Evolutionary conservation across 106 monocot genomes (phyloP).

Genomic region (Ottelia alismoides): DNA sequence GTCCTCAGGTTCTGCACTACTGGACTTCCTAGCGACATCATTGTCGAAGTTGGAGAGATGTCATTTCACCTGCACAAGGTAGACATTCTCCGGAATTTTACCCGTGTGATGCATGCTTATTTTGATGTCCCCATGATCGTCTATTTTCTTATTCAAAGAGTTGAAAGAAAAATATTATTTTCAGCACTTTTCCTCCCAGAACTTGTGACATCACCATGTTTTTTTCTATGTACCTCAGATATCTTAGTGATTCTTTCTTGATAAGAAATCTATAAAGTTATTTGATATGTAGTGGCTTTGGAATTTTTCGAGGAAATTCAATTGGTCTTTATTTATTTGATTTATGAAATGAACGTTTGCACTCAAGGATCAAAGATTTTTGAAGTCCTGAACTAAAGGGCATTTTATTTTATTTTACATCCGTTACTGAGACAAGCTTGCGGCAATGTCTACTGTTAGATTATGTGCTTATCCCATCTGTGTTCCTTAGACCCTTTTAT

Average conservation of each 20-base stretch:
- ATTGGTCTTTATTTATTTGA: neutral
- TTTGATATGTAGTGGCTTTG: too few species aligned
- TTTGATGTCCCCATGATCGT: neutral
- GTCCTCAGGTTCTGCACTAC: constrained; percentile 35
- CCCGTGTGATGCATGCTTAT: neutral
- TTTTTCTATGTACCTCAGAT: neutral
- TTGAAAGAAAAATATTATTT: neutral
- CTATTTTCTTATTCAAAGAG: neutral
- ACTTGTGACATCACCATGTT: neutral
- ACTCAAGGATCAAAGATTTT: too few species aligned
- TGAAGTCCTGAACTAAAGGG: too few species aligned
- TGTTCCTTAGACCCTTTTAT: too few species aligned
- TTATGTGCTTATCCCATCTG: neutral
- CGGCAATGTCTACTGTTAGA: neutral
- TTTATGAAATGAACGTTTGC: too few species aligned
- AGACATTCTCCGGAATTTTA: neutral
- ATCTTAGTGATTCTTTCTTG: neutral
- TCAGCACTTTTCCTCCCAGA: neutral
- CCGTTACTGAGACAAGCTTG: neutral
- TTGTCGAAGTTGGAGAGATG: constrained; percentile 34
- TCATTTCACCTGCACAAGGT: constrained; percentile 60
- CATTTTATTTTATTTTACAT: neutral
- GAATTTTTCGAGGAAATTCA: too few species aligned
- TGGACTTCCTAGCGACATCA: constrained; percentile 52
- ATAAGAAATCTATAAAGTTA: neutral